A percentile compares a stretch with the other conserved stretches of the same genome.
These are phyloP conservation scores for Graphilbum fragrans DNA, from an alignment of 2,329 filamentous ascomycete genomes.

Conservation along the genomic window DNA sequence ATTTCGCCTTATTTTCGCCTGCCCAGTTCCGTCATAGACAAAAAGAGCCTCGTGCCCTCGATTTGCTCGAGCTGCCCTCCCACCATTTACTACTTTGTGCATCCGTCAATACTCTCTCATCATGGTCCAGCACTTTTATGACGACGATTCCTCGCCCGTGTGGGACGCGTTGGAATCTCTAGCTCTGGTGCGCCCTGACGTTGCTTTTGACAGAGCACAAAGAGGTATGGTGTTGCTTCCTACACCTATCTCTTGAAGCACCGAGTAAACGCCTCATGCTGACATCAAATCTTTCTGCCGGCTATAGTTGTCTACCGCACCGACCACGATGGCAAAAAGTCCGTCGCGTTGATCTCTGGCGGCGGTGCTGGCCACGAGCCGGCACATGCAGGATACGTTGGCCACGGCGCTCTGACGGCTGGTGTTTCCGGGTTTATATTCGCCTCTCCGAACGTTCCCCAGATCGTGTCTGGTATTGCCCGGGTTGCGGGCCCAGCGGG, in stretches of 20 bases:
- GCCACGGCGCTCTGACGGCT: conserved; percentile 65
- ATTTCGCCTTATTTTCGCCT: no score
- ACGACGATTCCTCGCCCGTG: background rate
- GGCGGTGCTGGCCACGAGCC: conserved; percentile 88
- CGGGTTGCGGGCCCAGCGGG: conserved; percentile 50
- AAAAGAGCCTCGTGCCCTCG: no score
- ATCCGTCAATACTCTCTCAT: background rate
- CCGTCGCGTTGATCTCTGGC: conserved; percentile 47
- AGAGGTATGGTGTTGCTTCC: background rate
- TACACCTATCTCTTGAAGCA: no score
- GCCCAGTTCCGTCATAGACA: no score
- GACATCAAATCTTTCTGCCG: background rate
- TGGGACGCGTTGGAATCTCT: background rate
- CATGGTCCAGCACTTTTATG: background rate
- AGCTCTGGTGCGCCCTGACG: background rate
- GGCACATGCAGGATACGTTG: conserved; percentile 76
- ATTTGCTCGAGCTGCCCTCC: no score
- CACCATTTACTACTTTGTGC: no score
- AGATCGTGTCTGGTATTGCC: conserved; percentile 66
- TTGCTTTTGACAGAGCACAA: background rate
- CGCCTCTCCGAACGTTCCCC: conserved; percentile 62
- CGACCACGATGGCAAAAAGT: background rate
- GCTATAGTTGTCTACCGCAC: background rate
- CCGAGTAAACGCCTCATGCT: background rate
- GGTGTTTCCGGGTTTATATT: conserved; percentile 81